Conservation (phyloP, 768 basidiomycete genomes). For the Hericium erinaceus region DNA sequence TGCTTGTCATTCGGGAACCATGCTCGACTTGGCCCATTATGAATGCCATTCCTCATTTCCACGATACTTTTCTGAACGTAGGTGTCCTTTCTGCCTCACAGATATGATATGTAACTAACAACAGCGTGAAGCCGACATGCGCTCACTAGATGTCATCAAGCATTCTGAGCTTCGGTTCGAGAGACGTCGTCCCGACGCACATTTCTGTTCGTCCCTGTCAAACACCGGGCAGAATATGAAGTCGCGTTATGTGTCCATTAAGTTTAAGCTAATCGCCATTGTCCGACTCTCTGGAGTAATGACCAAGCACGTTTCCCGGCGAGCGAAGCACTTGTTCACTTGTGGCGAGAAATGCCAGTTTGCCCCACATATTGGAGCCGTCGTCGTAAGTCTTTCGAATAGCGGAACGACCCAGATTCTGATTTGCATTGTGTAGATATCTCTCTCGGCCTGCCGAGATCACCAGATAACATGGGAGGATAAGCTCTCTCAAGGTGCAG, state of each 20-base stretch:
- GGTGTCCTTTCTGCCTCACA: not conserved
- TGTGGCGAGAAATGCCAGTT: not conserved
- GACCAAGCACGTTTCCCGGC: not conserved
- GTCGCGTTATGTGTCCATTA: not conserved
- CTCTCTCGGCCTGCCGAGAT: slow-evolving; percentile 5
- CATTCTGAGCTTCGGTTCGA: not conserved
- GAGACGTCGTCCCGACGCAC: not conserved
- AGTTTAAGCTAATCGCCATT: not conserved
- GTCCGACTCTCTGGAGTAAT: not conserved
- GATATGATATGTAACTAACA: not conserved
- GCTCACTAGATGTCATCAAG: not conserved
- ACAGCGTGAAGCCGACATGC: not conserved
- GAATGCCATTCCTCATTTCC: slow-evolving; percentile 2
- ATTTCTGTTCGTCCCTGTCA: not conserved
- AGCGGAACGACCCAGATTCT: not conserved
- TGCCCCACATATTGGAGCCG: not conserved
- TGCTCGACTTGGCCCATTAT: slow-evolving; percentile 15
- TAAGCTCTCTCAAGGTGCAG: not conserved
- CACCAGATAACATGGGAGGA: slow-evolving; percentile 6
- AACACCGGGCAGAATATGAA: not conserved
- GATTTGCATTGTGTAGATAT: slow-evolving; percentile 1
- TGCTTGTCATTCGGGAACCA: slow-evolving; percentile 15
- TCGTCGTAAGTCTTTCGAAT: slow-evolving; percentile 1
- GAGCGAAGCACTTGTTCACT: not conserved
- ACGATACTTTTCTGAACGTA: not conserved